Percentiles rank a stretch among this genome's conserved stretches.
These are phyloP conservation scores for Onygenales sp. DNA, from an alignment of 2,329 filamentous ascomycete genomes.

Conservation along the genomic window DNA sequence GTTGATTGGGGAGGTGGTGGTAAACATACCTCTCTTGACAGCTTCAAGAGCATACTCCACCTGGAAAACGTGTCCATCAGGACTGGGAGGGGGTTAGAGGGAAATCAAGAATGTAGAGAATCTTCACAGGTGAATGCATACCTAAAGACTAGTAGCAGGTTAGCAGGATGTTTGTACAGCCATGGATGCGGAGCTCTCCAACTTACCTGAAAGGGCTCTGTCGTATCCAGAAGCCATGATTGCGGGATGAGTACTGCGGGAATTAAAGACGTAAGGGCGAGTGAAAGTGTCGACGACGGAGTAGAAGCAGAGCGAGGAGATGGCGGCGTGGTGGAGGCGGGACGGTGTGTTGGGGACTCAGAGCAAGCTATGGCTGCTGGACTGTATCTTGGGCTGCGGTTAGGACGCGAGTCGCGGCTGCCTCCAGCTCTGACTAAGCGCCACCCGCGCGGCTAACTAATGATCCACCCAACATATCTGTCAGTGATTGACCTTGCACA, in stretches of 20 bases:
- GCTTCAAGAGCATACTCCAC: conserved; percentile 99
- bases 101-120: conserved; percentile 15
- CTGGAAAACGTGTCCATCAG: conserved; percentile 98
- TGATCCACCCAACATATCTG: neutral
- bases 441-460: conserved; percentile 7
- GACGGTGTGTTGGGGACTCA: neutral
- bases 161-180: conserved; percentile 13
- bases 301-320: neutral
- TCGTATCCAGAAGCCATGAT: conserved; percentile 92
- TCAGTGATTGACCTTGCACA: no score
- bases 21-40: conserved; percentile 76
- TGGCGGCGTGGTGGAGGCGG: neutral
- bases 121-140: conserved; percentile 25
- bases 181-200: conserved; percentile 8
- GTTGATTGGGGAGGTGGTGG: conserved; percentile 9
- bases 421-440: conserved; percentile 4
- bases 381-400: neutral
- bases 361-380: neutral
- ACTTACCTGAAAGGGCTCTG: conserved; percentile 93
- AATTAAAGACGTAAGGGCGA: neutral
- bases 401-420: conserved; percentile 10
- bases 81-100: conserved; percentile 53
- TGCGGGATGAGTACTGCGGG: conserved; percentile 4
- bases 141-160: conserved; percentile 59
- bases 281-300: neutral